Evolutionary conservation across 176 grass and related monocot species (phyloP), one percentile per base, ranked within the genome.

Genomic region (Carex parvula): DNA sequence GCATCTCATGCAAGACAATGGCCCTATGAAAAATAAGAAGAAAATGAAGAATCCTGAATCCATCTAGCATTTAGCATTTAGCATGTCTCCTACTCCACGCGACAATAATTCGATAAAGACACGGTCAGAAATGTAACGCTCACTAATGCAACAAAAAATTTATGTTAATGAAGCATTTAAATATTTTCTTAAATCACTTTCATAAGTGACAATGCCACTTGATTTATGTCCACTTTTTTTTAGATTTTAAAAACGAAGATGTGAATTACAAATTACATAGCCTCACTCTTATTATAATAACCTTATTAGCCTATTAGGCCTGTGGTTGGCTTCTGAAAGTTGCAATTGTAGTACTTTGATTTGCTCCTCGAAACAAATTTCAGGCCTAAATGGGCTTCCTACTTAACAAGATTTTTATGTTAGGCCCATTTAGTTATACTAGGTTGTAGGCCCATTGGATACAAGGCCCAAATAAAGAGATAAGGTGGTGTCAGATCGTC

Each of bases 21-120:
- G 37, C 20, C 18, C 16, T 26, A 17, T 67, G n/a, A 54, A 30
- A 82, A 50, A 17, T 46, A 53, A 82, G 44, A 82, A 64, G 22
- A 81, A 81, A 64, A 81, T 32, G 30, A 80, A 33, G 3, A 67
- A 42, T 50, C 32, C 13, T 17, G 7, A 66, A 42, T 64, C 56
- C 22, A 18, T 55, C 13, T 46, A 29, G 4, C 5, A 64, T 68
- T 83, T 53, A 66, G 80, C 35, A 83, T 83, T 83, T 53, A 66
- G 80, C 35, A 83, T 83, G 80, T 30, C 63, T 46, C 8, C 15
- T 83, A 83, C 80, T 83, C 60, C 80, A 83, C 80, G 80, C 80
- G 17, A 83, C 60, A 83, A 83, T 83, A 68, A 83, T 83, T 83
- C 22, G 32, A 48, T 67, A 18, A 67, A 67, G 59, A 37, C 20